Conservation (phyloP, 208 protist species). For the Crithidia expoeki region DNA sequence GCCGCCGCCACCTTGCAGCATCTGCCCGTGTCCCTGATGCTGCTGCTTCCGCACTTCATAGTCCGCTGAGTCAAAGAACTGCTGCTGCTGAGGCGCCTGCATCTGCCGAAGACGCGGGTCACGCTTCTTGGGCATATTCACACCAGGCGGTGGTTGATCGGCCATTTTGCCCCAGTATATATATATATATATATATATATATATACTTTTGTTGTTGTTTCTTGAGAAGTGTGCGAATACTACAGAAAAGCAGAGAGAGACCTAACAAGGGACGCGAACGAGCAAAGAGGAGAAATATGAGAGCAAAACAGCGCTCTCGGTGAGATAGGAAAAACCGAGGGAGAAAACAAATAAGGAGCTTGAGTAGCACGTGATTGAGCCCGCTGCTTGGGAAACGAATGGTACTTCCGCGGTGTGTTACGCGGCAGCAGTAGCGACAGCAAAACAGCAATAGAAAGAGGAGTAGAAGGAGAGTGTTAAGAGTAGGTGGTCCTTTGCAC, state of each 20-base stretch:
- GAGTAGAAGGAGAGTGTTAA: no score
- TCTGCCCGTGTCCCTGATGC: conserved; percentile 29
- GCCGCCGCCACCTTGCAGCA: conserved; percentile 10
- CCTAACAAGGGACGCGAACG: background rate
- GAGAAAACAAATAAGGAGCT: background rate
- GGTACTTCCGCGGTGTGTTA: background rate
- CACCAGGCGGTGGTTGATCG: conserved; percentile 52
- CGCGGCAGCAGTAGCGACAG: background rate
- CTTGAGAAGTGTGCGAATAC: background rate
- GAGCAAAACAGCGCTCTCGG: background rate
- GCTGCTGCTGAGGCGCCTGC: conserved; percentile 66
- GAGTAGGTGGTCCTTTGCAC: no score
- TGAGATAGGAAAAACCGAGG: background rate
- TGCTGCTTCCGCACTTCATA: conserved; percentile 87
- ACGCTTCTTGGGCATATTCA: conserved; percentile 90
- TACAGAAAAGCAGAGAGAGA: background rate
- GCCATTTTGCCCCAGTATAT: conserved; percentile 32
- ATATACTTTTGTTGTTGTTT: background rate
- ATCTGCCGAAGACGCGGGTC: conserved; percentile 82
- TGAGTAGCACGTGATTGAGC: background rate
- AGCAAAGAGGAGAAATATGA: background rate
- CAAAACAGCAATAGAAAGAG: background rate
- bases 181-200: conserved; percentile 11
- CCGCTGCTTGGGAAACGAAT: background rate
- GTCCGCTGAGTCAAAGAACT: conserved; percentile 91